Conservation (phyloP, 1,139 yeast genomes). For the Nakaseomyces delphensis region DNA sequence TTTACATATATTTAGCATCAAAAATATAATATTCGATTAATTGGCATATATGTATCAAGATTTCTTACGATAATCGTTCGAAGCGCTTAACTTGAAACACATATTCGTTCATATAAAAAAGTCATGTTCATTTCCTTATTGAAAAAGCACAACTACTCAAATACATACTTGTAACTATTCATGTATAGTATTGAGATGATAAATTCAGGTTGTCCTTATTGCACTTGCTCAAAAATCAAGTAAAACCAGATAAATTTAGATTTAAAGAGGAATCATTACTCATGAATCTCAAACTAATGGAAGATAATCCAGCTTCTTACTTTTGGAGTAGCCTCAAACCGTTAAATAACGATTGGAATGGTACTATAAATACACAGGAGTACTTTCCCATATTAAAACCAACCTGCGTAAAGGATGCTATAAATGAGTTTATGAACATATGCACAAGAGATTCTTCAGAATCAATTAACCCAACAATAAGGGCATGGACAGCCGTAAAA, state of each 20-base stretch:
- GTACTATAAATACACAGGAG: not conserved
- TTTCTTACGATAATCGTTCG: not conserved
- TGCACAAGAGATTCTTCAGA: conserved; percentile 30
- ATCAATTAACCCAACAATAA: conserved; percentile 22
- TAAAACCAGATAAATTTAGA: too few relatives aligned
- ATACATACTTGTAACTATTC: too few relatives aligned
- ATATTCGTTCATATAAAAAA: too few relatives aligned
- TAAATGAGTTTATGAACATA: conserved; percentile 25
- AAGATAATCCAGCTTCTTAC: not conserved
- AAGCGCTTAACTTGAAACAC: not conserved
- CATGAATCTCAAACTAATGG: not conserved
- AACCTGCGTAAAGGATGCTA: conserved; percentile 30
- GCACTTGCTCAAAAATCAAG: too few relatives aligned
- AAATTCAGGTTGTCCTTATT: too few relatives aligned
- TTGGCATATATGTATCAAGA: too few relatives aligned
- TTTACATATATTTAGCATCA: not conserved
- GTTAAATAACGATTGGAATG: not conserved
- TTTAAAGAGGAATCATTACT: not conserved
- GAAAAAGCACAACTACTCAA: too few relatives aligned
- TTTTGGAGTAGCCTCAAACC: not conserved
- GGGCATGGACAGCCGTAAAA: conserved; percentile 39
- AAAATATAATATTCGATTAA: too few relatives aligned
- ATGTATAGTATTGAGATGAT: not conserved
- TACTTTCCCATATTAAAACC: conserved; percentile 23
- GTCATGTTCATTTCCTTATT: too few relatives aligned